Conservation (phyloP, 768 basidiomycete genomes). For the Lactarius vividus region DNA sequence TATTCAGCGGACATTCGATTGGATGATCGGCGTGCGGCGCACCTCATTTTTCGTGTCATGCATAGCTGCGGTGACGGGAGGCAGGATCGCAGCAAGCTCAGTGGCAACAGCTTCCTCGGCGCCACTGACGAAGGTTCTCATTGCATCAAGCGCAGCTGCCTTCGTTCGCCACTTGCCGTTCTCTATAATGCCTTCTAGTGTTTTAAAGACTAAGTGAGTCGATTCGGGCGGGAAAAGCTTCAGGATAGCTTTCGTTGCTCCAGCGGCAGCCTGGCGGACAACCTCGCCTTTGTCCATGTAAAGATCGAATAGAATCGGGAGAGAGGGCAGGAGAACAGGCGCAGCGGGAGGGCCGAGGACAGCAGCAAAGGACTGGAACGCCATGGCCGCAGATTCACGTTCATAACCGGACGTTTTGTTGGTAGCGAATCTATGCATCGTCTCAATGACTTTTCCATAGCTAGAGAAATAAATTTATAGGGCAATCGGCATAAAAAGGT, state of each 20-base stretch:
- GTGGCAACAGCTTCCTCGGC: constrained; percentile 78
- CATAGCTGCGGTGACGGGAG: constrained; percentile 87
- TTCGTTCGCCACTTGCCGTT: constrained; percentile 93
- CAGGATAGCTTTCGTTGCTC: constrained; percentile 80
- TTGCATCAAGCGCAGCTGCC: constrained; percentile 86
- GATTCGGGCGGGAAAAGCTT: constrained; percentile 84
- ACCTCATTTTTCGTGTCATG: constrained; percentile 97
- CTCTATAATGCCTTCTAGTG: constrained; percentile 72
- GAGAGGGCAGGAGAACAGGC: constrained; percentile 72
- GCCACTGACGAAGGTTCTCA: constrained; percentile 67
- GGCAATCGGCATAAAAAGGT: constrained; percentile 26
- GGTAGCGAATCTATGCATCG: constrained; percentile 64
- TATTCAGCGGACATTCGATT: constrained; percentile 16
- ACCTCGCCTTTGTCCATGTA: constrained; percentile 95
- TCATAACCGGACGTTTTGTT: constrained; percentile 89
- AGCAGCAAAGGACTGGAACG: constrained; percentile 68
- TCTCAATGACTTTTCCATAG: constrained; percentile 57
- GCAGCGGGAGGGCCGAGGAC: constrained; percentile 68
- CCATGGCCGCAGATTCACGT: constrained; percentile 83
- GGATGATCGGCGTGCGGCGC: constrained; percentile 28
- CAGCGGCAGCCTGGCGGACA: constrained; percentile 75
- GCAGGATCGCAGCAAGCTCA: constrained; percentile 77
- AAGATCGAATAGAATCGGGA: constrained; percentile 76
- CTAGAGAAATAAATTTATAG: constrained; percentile 37
- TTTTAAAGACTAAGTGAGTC: constrained; percentile 61